Evolutionary conservation across 2,329 filamentous ascomycete genomes (phyloP), one percentile per base, ranked within the genome.

Genomic region (Penicillium crustosum): DNA sequence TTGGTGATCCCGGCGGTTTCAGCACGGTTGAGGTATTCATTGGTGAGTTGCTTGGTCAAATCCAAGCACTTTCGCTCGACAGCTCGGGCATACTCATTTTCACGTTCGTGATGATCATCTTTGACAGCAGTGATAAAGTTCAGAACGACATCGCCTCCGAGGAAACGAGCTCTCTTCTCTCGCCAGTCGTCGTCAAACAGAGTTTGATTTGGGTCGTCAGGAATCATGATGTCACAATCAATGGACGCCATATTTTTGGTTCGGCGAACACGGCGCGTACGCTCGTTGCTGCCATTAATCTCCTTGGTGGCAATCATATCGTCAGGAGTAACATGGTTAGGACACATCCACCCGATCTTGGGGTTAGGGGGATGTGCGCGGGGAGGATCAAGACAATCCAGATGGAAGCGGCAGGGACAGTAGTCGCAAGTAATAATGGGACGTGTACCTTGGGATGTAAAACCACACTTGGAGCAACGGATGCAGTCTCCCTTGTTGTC

Each of bases 321-420:
- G 61, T 93, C 59, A 7, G 61, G 87, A 53, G 94, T 90, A 42
- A 89, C 81, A 72, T 99, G 94, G 62, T 89, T 86, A 49, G 93
- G 93, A 71, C 94, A 99, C 75, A 87, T 89, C 91, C 92, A 99
- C 55, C 87, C 89, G 68, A 81, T 79, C 47, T 88, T 86, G 51
- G 88, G 77, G 53, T 86, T 83, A 12, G 93, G 93, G 39, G 91
- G 89, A 55, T 89, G 86, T 35, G 92, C 86, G 69, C 93, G 78
- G 35, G 93, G 93, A 29, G 91, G 90, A 70, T 95, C 88, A 17
- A 96, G 79, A 75, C 94, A 99, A 75, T 97, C 93, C 51, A 96
- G 81, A 77, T 99, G 94, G 89, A 93, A 99, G 70, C 88, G 83
- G 35, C 91, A 82, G 13, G 85, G 81, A 75, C 93, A 99, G 68